Evolutionary conservation across 2,329 filamentous ascomycete genomes (phyloP), one percentile per base, ranked within the genome.

Genomic region (Tolypocladium tundrense): DNA sequence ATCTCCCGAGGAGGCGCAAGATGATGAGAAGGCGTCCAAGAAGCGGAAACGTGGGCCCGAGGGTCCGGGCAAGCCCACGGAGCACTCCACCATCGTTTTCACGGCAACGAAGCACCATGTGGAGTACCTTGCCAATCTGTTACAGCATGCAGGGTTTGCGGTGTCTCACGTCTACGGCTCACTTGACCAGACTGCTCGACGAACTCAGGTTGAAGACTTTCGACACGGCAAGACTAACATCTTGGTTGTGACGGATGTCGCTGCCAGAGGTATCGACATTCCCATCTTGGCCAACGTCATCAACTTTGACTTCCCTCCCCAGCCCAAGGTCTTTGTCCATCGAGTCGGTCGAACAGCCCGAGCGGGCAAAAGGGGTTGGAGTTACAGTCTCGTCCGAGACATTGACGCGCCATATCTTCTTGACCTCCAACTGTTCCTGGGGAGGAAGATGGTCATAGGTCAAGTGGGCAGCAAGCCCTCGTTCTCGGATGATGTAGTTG

Each of bases 231-330:
- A 88, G 62, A 88, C 90, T 0, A 93, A 96, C 64, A 91, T 99
- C 53, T 76, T 99, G 10, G 92, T 99, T 3, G 93, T 97, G 51
- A 99, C 94, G 1, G 94, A 99, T 70, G 91, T 99, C 57, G 94
- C 94, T 16, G 94, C 94, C 27, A 84, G 94, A 79, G 93, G 94
- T 84, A 95, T 99, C 61, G 94, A 99, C 84, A 96, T 99, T 64
- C 94, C 94, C 0, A 83, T 97, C 53, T 80, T 99, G 41, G 92
- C 91, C 58, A 97, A 99, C 69, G 94, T 99, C 59, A 93, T 99
- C 77, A 97, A 99, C 77, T 99, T 96, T 73, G 93, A 97, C 69
- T 99, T 99, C 63, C 93, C 94, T 3, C 89, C 93, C 1, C 94
- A 97, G 67, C 91, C 94, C 24, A 99, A 99, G 74, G 86, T 99